Evolutionary conservation across 768 basidiomycete genomes (phyloP).

Genomic region (Lyophyllum shimeji): DNA sequence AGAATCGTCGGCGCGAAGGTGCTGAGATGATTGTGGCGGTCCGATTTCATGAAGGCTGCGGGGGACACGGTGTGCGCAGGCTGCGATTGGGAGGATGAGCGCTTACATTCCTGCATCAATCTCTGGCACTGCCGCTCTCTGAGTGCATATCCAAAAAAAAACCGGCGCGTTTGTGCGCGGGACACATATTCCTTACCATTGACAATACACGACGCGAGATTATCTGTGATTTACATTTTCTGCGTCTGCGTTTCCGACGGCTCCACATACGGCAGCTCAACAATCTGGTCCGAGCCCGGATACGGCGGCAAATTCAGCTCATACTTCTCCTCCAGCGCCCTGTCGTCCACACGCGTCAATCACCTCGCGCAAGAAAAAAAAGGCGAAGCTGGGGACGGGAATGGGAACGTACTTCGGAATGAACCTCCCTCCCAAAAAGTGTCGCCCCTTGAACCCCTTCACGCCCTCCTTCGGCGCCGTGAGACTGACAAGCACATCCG

Average conservation of each 20-base stretch:
- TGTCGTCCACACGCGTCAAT: constrained; percentile 31
- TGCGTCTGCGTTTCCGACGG: no score
- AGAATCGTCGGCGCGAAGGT: no score
- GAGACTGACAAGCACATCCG: constrained; percentile 83
- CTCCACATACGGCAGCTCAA: constrained; percentile 44
- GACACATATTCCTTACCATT: background rate
- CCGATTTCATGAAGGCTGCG: no score
- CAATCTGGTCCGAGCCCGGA: constrained; percentile 77
- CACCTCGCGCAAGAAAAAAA: background rate
- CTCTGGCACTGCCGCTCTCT: no score
- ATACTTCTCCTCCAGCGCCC: constrained; percentile 71
- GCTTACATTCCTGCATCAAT: no score
- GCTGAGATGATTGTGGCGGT: no score
- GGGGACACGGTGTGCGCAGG: no score
- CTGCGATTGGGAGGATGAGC: no score
- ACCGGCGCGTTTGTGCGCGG: no score
- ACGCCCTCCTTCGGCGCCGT: constrained; percentile 95
- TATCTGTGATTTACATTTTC: constrained; percentile 3
- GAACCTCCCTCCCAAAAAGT: constrained; percentile 95
- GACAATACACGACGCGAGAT: background rate
- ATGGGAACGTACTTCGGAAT: constrained; percentile 70
- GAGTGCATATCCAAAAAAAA: no score
- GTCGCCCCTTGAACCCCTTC: constrained; percentile 69
- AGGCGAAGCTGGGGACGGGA: no score
- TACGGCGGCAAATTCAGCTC: constrained; percentile 82